Conservation (phyloP, 768 basidiomycete species). For the Hypsizygus marmoreus region DNA sequence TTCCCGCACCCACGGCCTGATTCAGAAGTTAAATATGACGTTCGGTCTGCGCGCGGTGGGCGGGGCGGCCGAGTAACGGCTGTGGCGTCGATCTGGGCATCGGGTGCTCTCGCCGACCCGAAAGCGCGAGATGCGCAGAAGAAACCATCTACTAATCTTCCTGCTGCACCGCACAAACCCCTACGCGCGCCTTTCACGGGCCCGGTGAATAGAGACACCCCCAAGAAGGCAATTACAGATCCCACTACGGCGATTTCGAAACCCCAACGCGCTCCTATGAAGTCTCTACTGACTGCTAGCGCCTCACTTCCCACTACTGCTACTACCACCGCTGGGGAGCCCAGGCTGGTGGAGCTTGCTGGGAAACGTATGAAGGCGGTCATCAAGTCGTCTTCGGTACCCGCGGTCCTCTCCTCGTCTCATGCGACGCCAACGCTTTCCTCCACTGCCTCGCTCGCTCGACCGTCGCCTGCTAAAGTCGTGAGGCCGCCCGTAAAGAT, state of each 20-base stretch:
- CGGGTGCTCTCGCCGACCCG: slow-evolving; percentile 38
- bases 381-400: slow-evolving; percentile 66
- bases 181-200: background rate
- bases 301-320: slow-evolving; percentile 11
- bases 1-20: slow-evolving; percentile 39
- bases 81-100: slow-evolving; percentile 74
- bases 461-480: slow-evolving; percentile 33
- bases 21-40: slow-evolving; percentile 65
- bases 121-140: background rate
- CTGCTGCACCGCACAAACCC: slow-evolving; percentile 5
- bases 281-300: slow-evolving; percentile 7
- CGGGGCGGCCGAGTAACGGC: slow-evolving; percentile 73
- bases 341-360: slow-evolving; percentile 15
- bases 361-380: slow-evolving; percentile 36
- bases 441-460: slow-evolving; percentile 74
- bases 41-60: slow-evolving; percentile 78
- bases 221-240: background rate
- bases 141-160: background rate
- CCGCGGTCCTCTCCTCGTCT: slow-evolving; percentile 70
- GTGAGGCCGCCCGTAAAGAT: slow-evolving; percentile 28
- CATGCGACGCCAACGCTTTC: slow-evolving; percentile 74
- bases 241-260: slow-evolving; percentile 8
- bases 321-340: slow-evolving; percentile 16
- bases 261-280: slow-evolving; percentile 1
- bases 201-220: background rate